Evolutionary conservation across 805 yeast species (phyloP).

Genomic region (Metschnikowia matae): DNA sequence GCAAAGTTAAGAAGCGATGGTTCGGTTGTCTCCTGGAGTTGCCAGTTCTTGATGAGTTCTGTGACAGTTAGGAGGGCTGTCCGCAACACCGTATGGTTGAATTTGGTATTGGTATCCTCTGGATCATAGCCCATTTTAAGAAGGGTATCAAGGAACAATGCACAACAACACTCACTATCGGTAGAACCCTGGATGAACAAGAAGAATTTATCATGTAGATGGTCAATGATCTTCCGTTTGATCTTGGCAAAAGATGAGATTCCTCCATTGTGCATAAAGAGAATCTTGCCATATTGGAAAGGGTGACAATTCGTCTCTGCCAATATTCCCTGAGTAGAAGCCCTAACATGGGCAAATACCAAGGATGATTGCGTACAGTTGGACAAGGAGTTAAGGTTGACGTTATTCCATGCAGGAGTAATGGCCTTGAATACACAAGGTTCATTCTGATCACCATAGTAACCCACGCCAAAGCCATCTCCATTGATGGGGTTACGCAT

Average conservation of each 20-base stretch:
- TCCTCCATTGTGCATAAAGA: slow-evolving; percentile 98
- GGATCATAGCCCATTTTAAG: slow-evolving; percentile 77
- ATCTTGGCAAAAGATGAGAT: slow-evolving; percentile 68
- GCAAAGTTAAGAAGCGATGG: slow-evolving; percentile 93
- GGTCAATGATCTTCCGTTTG: slow-evolving; percentile 67
- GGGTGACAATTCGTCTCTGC: slow-evolving; percentile 98
- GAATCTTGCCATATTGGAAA: slow-evolving; percentile 75
- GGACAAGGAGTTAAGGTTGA: slow-evolving; percentile 79
- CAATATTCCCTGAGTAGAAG: slow-evolving; percentile 90
- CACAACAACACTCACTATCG: slow-evolving; percentile 94
- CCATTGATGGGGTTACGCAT: slow-evolving; percentile 92
- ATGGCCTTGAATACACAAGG: slow-evolving; percentile 95
- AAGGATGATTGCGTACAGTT: slow-evolving; percentile 80
- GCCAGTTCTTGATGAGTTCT: slow-evolving; percentile 74
- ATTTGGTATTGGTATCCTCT: slow-evolving; percentile 22
- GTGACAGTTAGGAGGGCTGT: slow-evolving; percentile 71
- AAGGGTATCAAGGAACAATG: slow-evolving; percentile 75
- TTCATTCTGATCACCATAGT: slow-evolving; percentile 57
- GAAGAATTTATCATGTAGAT: slow-evolving; percentile 77
- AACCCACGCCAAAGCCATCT: slow-evolving; percentile 97
- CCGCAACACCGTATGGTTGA: slow-evolving; percentile 56
- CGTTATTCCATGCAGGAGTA: slow-evolving; percentile 98
- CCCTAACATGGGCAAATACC: slow-evolving; percentile 94
- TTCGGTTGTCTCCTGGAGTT: slow-evolving; percentile 50
- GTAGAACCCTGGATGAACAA: slow-evolving; percentile 86